Evolutionary conservation across 306 rosid genomes (phyloP).

Genomic region (Cucurbita argyrosperma): DNA sequence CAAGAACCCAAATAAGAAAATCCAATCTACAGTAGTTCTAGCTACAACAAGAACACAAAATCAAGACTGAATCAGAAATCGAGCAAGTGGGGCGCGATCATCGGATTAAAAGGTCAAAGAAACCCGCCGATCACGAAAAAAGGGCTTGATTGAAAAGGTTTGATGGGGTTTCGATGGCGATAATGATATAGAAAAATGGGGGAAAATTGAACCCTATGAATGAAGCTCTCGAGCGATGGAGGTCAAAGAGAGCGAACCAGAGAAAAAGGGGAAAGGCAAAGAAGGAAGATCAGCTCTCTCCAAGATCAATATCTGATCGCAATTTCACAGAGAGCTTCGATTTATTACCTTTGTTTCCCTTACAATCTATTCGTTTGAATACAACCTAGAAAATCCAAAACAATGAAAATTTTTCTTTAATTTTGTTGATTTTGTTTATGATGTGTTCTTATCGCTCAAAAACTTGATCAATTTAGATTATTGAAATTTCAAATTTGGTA

Average conservation of each 20-base stretch:
- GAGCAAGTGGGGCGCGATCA: neutral
- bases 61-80: neutral
- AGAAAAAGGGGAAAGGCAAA: neutral
- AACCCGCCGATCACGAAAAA: neutral
- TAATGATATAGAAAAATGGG: neutral
- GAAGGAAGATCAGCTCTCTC: neutral
- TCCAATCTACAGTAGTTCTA: neutral
- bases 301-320: neutral
- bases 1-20: conserved; percentile 5
- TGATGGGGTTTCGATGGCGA: neutral
- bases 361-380: neutral
- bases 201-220: neutral
- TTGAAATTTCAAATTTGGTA: too few species aligned
- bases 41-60: neutral
- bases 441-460: too few species aligned
- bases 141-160: neutral
- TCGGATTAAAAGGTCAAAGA: neutral
- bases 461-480: too few species aligned
- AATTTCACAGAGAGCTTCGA: neutral
- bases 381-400: neutral
- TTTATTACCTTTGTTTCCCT: neutral
- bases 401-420: neutral
- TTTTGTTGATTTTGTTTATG: neutral
- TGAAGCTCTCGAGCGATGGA: neutral
- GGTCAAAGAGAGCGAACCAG: neutral